A percentile compares a stretch with the other conserved stretches of the same genome.
phyloP scores from a whole-genome alignment of 768 basidiomycete genomes.

The Boletus fagicola region DNA sequence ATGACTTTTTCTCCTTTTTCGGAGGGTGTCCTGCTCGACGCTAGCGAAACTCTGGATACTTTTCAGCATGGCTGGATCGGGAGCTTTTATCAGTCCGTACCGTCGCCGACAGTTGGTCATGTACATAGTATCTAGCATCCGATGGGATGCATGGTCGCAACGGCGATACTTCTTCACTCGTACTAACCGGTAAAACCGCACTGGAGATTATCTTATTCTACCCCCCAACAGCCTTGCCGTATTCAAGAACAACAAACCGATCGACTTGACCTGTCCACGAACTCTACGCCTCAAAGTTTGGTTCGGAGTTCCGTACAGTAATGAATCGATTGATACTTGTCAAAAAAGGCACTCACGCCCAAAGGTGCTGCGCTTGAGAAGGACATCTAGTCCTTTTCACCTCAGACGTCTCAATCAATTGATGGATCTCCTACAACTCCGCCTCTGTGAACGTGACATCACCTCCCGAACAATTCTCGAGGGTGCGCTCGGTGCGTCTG shows the following conservation, averaged over 20 bases:
- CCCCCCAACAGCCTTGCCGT: neutral
- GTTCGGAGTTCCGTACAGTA: neutral
- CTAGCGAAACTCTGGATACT: neutral
- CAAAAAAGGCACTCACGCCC: conserved; percentile 30
- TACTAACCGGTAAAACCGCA: neutral
- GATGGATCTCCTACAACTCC: conserved; percentile 42
- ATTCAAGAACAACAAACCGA: neutral
- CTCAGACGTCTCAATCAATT: conserved; percentile 34
- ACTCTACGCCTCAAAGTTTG: neutral
- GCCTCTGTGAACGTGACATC: conserved; percentile 40
- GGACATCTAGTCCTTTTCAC: conserved; percentile 43
- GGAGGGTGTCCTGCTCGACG: neutral
- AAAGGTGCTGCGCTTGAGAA: conserved; percentile 25
- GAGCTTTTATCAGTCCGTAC: neutral
- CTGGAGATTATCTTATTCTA: neutral
- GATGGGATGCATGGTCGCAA: neutral
- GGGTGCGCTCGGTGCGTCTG: conserved; percentile 38
- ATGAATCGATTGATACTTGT: neutral
- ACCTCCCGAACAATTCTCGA: conserved; percentile 46
- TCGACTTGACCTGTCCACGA: neutral
- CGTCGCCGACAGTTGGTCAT: neutral
- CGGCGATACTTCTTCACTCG: neutral
- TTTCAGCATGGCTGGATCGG: neutral
- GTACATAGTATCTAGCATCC: conserved; percentile 12
- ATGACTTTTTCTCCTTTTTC: neutral